phyloP scores from a whole-genome alignment of 352 stramenopile species.

The Phytophthora idaei region DNA sequence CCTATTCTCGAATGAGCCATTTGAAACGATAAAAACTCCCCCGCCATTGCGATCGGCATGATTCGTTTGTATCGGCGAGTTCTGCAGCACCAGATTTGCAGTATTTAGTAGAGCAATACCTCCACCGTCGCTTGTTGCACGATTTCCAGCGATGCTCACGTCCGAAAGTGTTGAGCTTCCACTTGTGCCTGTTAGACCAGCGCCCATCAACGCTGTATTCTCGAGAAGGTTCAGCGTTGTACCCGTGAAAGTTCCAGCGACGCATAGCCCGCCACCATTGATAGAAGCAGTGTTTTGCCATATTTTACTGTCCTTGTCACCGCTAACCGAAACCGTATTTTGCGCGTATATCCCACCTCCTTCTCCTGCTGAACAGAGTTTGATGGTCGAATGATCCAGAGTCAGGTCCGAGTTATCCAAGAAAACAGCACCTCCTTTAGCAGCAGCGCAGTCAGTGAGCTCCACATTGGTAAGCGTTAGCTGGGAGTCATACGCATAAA shows the following conservation, averaged over 20 bases:
- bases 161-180: constrained; percentile 20
- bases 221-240: constrained; percentile 12
- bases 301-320: constrained; percentile 25
- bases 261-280: constrained; percentile 37
- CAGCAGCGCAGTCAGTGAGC: constrained; percentile 29
- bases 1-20: constrained; percentile 43
- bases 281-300: constrained; percentile 29
- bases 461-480: constrained; percentile 28
- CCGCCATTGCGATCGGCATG: constrained; percentile 43
- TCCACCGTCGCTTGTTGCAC: constrained; percentile 42
- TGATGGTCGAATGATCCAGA: constrained; percentile 21
- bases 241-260: constrained; percentile 10
- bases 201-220: constrained; percentile 44
- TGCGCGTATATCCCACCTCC: constrained; percentile 42
- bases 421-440: constrained; percentile 39
- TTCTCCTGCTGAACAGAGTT: constrained; percentile 22
- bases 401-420: constrained; percentile 29
- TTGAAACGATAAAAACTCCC: constrained; percentile 46
- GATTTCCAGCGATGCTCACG: constrained; percentile 36
- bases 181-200: constrained; percentile 34
- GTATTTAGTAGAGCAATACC: constrained; percentile 47
- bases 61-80: constrained; percentile 34
- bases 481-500: constrained; percentile 36
- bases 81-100: constrained; percentile 20
- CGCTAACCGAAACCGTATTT: constrained; percentile 18